Conservation (phyloP, 306 rosid species). For the Quercus aquifolioides region DNA sequence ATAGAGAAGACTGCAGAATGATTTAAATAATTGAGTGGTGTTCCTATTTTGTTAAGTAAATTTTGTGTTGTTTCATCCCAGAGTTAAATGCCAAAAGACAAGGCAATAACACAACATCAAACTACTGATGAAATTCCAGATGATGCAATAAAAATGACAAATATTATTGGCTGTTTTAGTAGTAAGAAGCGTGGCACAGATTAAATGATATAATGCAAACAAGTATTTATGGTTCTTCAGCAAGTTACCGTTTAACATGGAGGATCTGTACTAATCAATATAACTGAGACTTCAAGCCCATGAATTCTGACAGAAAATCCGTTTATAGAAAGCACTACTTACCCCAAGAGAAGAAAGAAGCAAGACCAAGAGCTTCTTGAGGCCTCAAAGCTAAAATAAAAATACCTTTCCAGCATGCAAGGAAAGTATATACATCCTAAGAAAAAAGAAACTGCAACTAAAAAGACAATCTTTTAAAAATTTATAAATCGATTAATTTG, state of each 20-base stretch:
- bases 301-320: neutral
- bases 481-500: slow-evolving; percentile 19
- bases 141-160: neutral
- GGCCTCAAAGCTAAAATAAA: slow-evolving; percentile 15
- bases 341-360: neutral
- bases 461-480: slow-evolving; percentile 25
- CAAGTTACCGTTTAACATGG: neutral
- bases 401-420: slow-evolving; percentile 5
- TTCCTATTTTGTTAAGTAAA: no score
- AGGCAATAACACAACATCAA: neutral
- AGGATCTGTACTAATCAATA: neutral
- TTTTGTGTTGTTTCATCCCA: neutral
- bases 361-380: slow-evolving; percentile 14
- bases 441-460: slow-evolving; percentile 19
- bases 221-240: neutral
- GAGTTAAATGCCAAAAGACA: neutral
- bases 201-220: neutral
- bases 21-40: neutral
- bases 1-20: neutral
- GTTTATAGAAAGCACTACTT: neutral
- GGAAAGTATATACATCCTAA: slow-evolving; percentile 27
- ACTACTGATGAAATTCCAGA: neutral
- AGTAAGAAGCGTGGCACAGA: neutral
- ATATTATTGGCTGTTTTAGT: neutral
- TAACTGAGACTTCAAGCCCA: neutral